Base-by-base conservation (phyloP, 768 basidiomycete genomes). In the Rhizopogon vinicolor region DNA sequence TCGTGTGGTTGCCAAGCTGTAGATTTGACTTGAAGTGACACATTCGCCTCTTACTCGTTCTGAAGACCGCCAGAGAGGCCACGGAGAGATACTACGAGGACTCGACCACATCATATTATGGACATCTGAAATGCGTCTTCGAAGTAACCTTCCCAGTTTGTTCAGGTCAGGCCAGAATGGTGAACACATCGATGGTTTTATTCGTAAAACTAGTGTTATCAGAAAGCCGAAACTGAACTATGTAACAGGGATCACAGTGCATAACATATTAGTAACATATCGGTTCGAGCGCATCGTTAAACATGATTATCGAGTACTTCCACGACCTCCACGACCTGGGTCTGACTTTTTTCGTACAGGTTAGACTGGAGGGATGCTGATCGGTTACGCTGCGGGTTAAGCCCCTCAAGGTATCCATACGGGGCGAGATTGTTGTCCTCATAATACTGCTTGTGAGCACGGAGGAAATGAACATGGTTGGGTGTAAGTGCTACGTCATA, bases 361-460 rank as follows among this genome's bases (percentile, higher is more conserved):
- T 14, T 8, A 9, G 19, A 41, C 10, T 41, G 31, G 16, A 51
- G 58, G 4, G 61, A 61, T 19, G 51, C 53, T 2, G 55, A 54
- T 35, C 50, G 46, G 31, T 28, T 51, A 5, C 53, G 28, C 39
- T 29, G 52, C 14, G 12, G 3, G 13, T 37, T 2, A 10, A 69
- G 60, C 9, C 49, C 62, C 1, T 60, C 33, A 50, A 64, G 62
- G 58, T 61, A 52, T 5, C 64, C 69, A 1, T 54, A 16, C 2
- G 65, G 58, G 22, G 53, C 67, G 13, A 68, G 60, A 1, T 53
- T 58, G 9, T 62, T 60, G 8, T 68, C 66, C 31, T 68, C 70
- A 22, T 56, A 52, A 44, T 70, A 68, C 19, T 56, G 41, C 44
- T 60, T 58, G 28, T 56, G 59, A 7, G 68, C 66, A 41, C 33